phyloP scores from a whole-genome alignment of 805 yeast genomes.

The Teunomyces atbi region DNA sequence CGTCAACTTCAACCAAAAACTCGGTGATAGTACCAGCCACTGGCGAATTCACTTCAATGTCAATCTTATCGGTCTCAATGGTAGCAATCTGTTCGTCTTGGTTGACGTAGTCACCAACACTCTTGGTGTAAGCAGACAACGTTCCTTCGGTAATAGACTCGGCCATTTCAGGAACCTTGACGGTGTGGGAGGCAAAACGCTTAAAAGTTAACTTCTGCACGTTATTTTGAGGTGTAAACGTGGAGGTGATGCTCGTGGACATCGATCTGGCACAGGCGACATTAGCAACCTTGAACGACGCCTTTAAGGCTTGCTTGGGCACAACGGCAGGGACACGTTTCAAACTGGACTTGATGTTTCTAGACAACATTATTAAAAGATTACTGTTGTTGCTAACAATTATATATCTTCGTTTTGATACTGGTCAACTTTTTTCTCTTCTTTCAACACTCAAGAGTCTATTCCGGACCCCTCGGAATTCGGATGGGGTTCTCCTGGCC shows the following conservation, averaged over 20 bases:
- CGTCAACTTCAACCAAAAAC: conserved; percentile 78
- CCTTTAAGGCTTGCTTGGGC: conserved; percentile 7
- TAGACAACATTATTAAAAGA: conserved; percentile 29
- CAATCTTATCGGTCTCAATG: conserved; percentile 97
- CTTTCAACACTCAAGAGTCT: not conserved
- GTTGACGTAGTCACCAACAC: conserved; percentile 84
- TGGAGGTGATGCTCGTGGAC: conserved; percentile 10
- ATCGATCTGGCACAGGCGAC: conserved; percentile 20
- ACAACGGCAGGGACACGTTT: conserved; percentile 24
- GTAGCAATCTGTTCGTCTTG: conserved; percentile 92
- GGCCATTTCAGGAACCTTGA: conserved; percentile 97
- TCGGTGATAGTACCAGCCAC: conserved; percentile 86
- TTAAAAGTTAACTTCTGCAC: conserved; percentile 20
- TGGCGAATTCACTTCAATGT: conserved; percentile 95
- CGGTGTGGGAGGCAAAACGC: conserved; percentile 46
- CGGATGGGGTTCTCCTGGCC: not conserved
- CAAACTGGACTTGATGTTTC: conserved; percentile 28
- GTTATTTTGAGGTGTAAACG: conserved; percentile 8
- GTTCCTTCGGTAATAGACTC: conserved; percentile 98
- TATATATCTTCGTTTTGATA: conserved; percentile 2
- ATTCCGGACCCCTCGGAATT: conserved; percentile 4
- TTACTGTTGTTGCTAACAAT: not conserved
- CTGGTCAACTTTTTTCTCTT: conserved; percentile 4
- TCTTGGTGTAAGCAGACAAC: conserved; percentile 60
- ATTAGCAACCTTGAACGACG: conserved; percentile 13